Base-by-base conservation (phyloP, 139 green algal genomes). In the Chlamydomonas applanata region DNA sequence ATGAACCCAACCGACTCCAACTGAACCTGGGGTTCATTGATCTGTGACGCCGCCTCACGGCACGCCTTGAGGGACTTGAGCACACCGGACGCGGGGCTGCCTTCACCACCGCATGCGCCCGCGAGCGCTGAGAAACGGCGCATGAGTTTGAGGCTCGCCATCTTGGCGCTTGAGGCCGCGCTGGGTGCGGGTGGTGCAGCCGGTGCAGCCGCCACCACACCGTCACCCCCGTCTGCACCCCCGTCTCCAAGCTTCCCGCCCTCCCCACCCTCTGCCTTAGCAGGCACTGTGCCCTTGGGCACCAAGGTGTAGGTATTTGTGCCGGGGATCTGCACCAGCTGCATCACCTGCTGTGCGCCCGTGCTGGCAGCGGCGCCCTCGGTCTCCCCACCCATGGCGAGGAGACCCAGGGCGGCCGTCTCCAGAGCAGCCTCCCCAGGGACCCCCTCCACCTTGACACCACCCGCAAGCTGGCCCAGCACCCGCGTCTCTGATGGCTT, bases 1-100 rank as follows among this genome's bases (percentile, higher is more conserved):
- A 69, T 69, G 32, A 69, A 69, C 25, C 62, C 62, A 13, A 69
- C 52, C 16, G 62, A 69, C 62, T 69, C 62, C 33, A 69, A 13
- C 62, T 69, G 62, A 30, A 69, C 27, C 62, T 69, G 33, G 25
- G 62, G 27, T 5, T 69, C 62, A 33, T 13, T 27, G 32, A 69
- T 69, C 33, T 53, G 62, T 16, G 16, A 29, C 2, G 62, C 62
- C 16, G 62, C 62, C 62, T 69, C 62, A 24, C 62, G 14, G 32
- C 62, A 69, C 5, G 32, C 33, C 32, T 69, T 69, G 16, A 69
- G 62, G 14, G 62, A 29, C 16, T 32, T 29, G 14, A 69, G 32
- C 62, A 69, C 34, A 40, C 25, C 25, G 22, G n/a, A 24, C 17
- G 59, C 59, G 22, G 30, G 24, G 22, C 59, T 29, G 29, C 59